Conservation (phyloP, 1,284 basidiomycete species). For the Xanthoconium separans region DNA sequence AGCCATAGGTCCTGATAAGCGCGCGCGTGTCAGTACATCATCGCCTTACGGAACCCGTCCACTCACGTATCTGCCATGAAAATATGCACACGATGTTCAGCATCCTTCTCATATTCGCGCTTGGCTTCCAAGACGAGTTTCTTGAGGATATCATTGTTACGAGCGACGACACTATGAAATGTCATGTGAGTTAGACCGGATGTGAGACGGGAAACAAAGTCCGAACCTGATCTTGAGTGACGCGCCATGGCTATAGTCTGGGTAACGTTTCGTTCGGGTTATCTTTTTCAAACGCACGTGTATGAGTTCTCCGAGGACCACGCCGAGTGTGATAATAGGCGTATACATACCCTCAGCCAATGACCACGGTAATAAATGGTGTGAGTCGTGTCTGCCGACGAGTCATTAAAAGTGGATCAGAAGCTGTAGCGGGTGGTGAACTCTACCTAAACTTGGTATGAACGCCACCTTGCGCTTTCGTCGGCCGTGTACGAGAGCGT, state of each 20-base stretch:
- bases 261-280: conserved; percentile 71
- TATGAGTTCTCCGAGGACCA: conserved; percentile 27
- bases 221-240: conserved; percentile 75
- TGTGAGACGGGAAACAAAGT: not conserved
- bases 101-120: conserved; percentile 83
- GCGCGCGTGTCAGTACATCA: conserved; percentile 7
- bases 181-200: conserved; percentile 9
- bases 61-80: conserved; percentile 83
- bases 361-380: conserved; percentile 85
- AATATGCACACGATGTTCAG: conserved; percentile 83
- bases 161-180: conserved; percentile 67
- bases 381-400: conserved; percentile 68
- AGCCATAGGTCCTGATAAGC: conserved; percentile 55
- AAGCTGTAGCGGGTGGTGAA: conserved; percentile 15
- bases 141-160: conserved; percentile 82
- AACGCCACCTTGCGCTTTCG: conserved; percentile 74
- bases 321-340: conserved; percentile 8
- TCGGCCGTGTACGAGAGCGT: conserved; percentile 59
- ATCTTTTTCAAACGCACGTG: conserved; percentile 47
- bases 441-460: conserved; percentile 71
- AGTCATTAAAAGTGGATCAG: conserved; percentile 17
- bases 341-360: conserved; percentile 68
- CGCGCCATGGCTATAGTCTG: conserved; percentile 67
- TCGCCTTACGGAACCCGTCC: conserved; percentile 9
- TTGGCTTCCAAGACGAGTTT: conserved; percentile 81